phyloP scores from a whole-genome alignment of 2,329 filamentous ascomycete genomes.

The Ophiosphaerella herpotricha region DNA sequence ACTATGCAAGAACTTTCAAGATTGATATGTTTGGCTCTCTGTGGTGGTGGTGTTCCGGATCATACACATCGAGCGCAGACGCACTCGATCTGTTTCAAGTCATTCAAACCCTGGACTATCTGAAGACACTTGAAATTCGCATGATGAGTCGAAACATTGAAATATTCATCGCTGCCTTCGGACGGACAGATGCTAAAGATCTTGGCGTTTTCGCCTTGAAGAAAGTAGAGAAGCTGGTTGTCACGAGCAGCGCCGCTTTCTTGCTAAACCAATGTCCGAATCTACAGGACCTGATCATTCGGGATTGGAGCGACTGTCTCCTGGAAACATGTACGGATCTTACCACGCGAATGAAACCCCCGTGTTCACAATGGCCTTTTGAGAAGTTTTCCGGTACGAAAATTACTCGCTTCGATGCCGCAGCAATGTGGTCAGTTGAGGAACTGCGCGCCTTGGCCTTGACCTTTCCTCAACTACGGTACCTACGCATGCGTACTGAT shows the following conservation, averaged over 20 bases:
- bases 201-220: slow-evolving; percentile 7
- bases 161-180: slow-evolving; percentile 15
- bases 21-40: slow-evolving; percentile 23
- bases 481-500: slow-evolving; percentile 17
- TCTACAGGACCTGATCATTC: slow-evolving; percentile 9
- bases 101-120: slow-evolving; percentile 3
- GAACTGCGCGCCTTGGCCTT: slow-evolving; percentile 13
- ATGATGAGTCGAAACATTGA: slow-evolving; percentile 27
- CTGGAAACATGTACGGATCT: slow-evolving; percentile 17
- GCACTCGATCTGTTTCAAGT: slow-evolving; percentile 16
- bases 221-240: slow-evolving; percentile 6
- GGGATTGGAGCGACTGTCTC: slow-evolving; percentile 13
- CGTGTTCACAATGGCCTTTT: background rate
- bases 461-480: slow-evolving; percentile 8
- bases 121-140: slow-evolving; percentile 16
- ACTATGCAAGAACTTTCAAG: slow-evolving; percentile 12
- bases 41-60: slow-evolving; percentile 25
- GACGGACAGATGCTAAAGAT: background rate
- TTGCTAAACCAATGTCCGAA: slow-evolving; percentile 16
- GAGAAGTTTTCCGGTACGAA: too few relatives aligned
- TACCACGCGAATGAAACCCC: slow-evolving; percentile 5
- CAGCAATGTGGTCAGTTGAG: slow-evolving; percentile 13
- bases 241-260: slow-evolving; percentile 15
- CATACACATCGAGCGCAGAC: slow-evolving; percentile 17
- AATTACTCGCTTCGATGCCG: slow-evolving; percentile 15